These are phyloP conservation scores for Pichia manshurica DNA, from an alignment of 805 yeast genomes.

Conservation along the genomic window DNA sequence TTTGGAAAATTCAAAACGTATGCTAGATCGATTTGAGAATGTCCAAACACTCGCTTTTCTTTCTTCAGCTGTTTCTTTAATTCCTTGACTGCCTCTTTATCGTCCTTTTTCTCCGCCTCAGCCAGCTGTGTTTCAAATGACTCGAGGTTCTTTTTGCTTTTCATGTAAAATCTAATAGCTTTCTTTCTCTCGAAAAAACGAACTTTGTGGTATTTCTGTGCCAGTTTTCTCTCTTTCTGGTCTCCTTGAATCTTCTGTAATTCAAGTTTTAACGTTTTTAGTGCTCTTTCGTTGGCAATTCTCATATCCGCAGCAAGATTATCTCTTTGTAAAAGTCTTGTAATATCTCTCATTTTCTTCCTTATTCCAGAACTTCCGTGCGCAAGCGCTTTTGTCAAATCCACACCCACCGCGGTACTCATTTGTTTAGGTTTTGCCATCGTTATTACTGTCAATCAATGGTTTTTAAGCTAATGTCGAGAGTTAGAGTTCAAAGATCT, in stretches of 20 bases:
- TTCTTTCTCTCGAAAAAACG: conserved; percentile 87
- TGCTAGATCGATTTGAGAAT: conserved; percentile 63
- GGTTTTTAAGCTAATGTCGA: too few species aligned
- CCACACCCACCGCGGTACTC: conserved; percentile 18
- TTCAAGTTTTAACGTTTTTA: conserved; percentile 44
- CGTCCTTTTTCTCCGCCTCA: not conserved
- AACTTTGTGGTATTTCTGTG: conserved; percentile 86
- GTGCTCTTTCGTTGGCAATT: conserved; percentile 41
- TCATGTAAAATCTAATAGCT: conserved; percentile 66
- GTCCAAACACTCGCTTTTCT: conserved; percentile 44
- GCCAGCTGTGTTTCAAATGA: conserved; percentile 27
- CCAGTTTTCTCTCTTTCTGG: conserved; percentile 36
- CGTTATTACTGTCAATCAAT: too few species aligned
- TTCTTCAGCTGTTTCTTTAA: conserved; percentile 30
- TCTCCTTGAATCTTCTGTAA: conserved; percentile 36
- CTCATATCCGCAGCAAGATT: conserved; percentile 51
- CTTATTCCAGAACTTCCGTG: conserved; percentile 50
- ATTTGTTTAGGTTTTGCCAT: conserved; percentile 12
- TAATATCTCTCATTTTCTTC: conserved; percentile 82
- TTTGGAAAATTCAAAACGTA: conserved; percentile 76
- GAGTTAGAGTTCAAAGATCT: too few species aligned
- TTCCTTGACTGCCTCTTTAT: conserved; percentile 20
- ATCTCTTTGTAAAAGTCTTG: conserved; percentile 56
- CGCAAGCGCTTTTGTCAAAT: conserved; percentile 26
- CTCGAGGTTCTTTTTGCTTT: conserved; percentile 36